phyloP scores from a whole-genome alignment of 495 filamentous ascomycete genomes.

The Aspergillus heteromorphus region DNA sequence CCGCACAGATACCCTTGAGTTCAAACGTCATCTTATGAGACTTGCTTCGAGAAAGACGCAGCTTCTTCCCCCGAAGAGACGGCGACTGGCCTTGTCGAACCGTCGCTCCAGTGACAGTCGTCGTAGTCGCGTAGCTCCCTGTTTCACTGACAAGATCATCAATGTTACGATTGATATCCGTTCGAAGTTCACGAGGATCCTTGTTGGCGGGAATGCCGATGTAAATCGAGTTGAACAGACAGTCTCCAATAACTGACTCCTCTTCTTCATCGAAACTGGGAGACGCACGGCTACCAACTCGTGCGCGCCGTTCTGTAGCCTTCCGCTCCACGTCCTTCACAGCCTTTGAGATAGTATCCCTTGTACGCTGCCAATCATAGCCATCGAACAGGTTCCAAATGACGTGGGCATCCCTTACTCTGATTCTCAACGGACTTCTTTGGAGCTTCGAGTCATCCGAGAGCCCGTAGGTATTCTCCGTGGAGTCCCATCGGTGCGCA shows the following conservation, averaged over 20 bases:
- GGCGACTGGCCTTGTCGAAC: slow-evolving; percentile 43
- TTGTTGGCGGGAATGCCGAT: slow-evolving; percentile 85
- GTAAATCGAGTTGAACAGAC: slow-evolving; percentile 98
- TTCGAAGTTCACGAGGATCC: slow-evolving; percentile 72
- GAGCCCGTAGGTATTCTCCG: slow-evolving; percentile 64
- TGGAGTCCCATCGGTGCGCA: slow-evolving; percentile 73
- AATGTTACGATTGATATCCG: slow-evolving; percentile 80
- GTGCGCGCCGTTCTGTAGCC: slow-evolving; percentile 64
- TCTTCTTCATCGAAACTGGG: slow-evolving; percentile 61
- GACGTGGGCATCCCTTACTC: slow-evolving; percentile 78
- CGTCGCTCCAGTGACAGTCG: slow-evolving; percentile 56
- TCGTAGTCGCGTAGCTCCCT: slow-evolving; percentile 72
- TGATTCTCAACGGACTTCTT: slow-evolving; percentile 67
- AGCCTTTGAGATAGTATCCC: slow-evolving; percentile 79
- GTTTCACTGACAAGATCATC: slow-evolving; percentile 86
- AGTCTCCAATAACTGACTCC: slow-evolving; percentile 85
- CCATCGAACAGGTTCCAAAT: slow-evolving; percentile 99
- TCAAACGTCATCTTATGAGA: slow-evolving; percentile 95
- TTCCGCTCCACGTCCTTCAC: slow-evolving; percentile 80
- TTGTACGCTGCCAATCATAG: slow-evolving; percentile 88
- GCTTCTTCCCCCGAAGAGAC: slow-evolving; percentile 47
- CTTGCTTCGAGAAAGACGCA: slow-evolving; percentile 79
- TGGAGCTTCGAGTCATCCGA: slow-evolving; percentile 56
- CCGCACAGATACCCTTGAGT: slow-evolving; percentile 76
- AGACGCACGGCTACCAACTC: slow-evolving; percentile 39